Evolutionary conservation across 176 grass and related monocot genomes (phyloP).

Genomic region (Thalia dealbata): DNA sequence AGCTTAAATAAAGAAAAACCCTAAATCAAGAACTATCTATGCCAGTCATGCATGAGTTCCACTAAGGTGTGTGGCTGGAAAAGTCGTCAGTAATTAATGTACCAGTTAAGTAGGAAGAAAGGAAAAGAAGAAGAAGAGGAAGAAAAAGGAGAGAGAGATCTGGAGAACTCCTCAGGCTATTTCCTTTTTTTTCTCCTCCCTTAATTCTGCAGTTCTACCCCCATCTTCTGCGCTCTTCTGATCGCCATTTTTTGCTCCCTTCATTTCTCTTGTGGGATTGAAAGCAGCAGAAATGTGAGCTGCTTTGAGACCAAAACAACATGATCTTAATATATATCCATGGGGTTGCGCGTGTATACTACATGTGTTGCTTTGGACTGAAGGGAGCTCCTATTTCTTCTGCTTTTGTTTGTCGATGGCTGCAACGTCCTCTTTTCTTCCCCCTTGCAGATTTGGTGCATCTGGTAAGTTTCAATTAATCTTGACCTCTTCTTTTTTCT

Average conservation of each 20-base stretch:
- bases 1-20: neutral
- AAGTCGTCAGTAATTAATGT: neutral
- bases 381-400: conserved; percentile 31
- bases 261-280: neutral
- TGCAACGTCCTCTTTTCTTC: conserved; percentile 3
- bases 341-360: neutral
- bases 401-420: conserved; percentile 5
- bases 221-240: neutral
- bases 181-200: neutral
- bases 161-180: neutral
- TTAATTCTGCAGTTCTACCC: neutral
- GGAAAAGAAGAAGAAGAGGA: neutral
- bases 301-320: conserved; percentile 23
- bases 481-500: neutral
- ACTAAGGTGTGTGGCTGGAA: neutral
- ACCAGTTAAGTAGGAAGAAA: neutral
- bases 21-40: neutral
- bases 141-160: neutral
- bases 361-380: conserved; percentile 22
- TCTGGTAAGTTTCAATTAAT: no score
- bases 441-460: neutral
- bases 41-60: neutral
- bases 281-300: conserved; percentile 16
- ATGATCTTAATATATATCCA: neutral
- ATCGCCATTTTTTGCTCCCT: neutral